phyloP scores from a whole-genome alignment of 257 asterid genomes.

The Gentiana dahurica region DNA sequence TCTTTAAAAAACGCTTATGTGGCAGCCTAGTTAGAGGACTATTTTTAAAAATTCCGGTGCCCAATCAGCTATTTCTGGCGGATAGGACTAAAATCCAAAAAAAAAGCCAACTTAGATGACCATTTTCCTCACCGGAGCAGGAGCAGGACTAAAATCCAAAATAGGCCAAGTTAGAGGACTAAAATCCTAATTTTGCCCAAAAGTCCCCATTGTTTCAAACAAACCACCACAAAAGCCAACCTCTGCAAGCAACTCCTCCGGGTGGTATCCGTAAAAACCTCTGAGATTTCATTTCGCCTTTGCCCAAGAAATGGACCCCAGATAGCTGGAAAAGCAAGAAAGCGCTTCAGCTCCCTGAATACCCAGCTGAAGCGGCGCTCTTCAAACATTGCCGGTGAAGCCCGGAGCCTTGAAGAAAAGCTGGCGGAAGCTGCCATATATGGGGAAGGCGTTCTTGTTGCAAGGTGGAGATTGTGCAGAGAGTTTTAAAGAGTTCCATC shows the following conservation, averaged over 20 bases:
- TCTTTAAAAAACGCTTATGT: too few relatives aligned
- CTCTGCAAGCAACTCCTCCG: constrained; percentile 16
- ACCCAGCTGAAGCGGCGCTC: constrained; percentile 33
- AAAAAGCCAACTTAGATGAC: too few relatives aligned
- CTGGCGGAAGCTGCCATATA: constrained; percentile 68
- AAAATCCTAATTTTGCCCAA: too few relatives aligned
- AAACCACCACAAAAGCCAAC: constrained; percentile 19
- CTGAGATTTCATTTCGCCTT: background rate
- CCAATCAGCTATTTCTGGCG: too few relatives aligned
- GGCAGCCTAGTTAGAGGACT: too few relatives aligned
- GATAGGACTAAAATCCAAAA: too few relatives aligned
- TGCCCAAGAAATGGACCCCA: constrained; percentile 20
- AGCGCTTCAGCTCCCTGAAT: constrained; percentile 46
- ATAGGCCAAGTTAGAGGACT: too few relatives aligned
- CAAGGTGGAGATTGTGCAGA: constrained; percentile 92
- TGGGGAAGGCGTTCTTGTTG: constrained; percentile 65
- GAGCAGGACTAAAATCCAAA: too few relatives aligned
- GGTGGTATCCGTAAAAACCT: constrained; percentile 12
- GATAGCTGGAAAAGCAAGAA: constrained; percentile 46
- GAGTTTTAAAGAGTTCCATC: constrained; percentile 77
- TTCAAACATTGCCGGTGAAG: constrained; percentile 66
- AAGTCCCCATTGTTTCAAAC: too few relatives aligned
- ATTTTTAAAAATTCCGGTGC: too few relatives aligned
- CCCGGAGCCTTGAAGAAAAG: constrained; percentile 57
- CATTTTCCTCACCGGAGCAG: too few relatives aligned